These are phyloP conservation scores for Fusarium pseudonygamai DNA, from an alignment of 2,329 filamentous ascomycete genomes.

Conservation along the genomic window DNA sequence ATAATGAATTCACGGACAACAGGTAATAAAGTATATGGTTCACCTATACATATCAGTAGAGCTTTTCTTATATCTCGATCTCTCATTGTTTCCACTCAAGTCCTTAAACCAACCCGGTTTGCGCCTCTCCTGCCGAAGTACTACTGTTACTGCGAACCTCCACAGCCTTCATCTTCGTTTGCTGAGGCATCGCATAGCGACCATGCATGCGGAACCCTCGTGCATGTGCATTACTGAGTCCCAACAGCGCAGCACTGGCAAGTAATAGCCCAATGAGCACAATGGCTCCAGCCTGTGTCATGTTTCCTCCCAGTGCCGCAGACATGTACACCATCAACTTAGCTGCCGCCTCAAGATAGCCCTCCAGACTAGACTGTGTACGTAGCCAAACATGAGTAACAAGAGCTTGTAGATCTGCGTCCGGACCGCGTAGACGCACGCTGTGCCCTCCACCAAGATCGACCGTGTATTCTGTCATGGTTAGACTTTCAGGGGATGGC, in stretches of 20 bases:
- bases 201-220: conserved; percentile 62
- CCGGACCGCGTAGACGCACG: conserved; percentile 62
- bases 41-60: not conserved
- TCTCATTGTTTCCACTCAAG: not conserved
- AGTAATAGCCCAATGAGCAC: conserved; percentile 62
- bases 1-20: conserved; percentile 28
- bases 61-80: too few species aligned
- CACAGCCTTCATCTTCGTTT: not conserved
- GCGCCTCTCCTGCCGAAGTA: not conserved
- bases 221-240: conserved; percentile 62
- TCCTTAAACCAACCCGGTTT: not conserved
- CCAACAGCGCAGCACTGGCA: conserved; percentile 62
- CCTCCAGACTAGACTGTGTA: conserved; percentile 59
- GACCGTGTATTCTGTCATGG: conserved; percentile 58
- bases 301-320: conserved; percentile 64
- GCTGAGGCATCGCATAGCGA: conserved; percentile 50
- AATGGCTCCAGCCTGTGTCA: conserved; percentile 61
- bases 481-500: conserved; percentile 11
- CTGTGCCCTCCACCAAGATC: conserved; percentile 61
- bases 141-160: not conserved
- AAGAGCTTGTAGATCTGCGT: conserved; percentile 67
- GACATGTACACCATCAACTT: conserved; percentile 68
- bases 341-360: conserved; percentile 61
- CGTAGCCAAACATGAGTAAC: conserved; percentile 67
- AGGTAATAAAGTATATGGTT: conserved; percentile 9